Percentiles rank a stretch among this genome's conserved stretches.
These are phyloP conservation scores for Boletellus sp. DNA, from an alignment of 1,284 basidiomycete species.

Conservation along the genomic window DNA sequence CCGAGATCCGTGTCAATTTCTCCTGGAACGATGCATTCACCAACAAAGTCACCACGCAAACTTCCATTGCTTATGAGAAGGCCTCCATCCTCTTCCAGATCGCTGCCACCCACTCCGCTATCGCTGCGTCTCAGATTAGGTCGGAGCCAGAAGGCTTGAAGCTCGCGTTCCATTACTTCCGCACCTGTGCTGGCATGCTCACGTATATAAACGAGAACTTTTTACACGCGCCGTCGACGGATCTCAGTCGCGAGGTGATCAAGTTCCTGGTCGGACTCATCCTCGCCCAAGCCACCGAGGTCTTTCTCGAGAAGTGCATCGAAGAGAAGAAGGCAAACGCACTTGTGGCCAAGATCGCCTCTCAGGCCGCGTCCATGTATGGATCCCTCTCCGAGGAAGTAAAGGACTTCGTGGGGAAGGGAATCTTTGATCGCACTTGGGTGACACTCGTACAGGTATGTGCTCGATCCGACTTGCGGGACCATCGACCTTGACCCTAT, in stretches of 20 bases:
- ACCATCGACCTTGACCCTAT: neutral
- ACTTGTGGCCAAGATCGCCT: slow-evolving; percentile 82
- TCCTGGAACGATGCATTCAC: slow-evolving; percentile 98
- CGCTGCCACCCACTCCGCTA: slow-evolving; percentile 87
- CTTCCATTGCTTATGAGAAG: slow-evolving; percentile 97
- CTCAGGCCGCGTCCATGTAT: slow-evolving; percentile 84
- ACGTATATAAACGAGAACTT: slow-evolving; percentile 99
- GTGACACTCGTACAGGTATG: slow-evolving; percentile 76
- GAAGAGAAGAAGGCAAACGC: slow-evolving; percentile 84
- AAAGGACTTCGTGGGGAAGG: slow-evolving; percentile 94
- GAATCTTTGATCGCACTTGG: slow-evolving; percentile 96
- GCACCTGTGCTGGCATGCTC: slow-evolving; percentile 95
- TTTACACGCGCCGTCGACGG: slow-evolving; percentile 96
- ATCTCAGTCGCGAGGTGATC: slow-evolving; percentile 91
- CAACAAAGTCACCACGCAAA: slow-evolving; percentile 88
- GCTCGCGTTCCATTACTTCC: slow-evolving; percentile 89
- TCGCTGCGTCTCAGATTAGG: slow-evolving; percentile 80
- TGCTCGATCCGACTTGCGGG: slow-evolving; percentile 1
- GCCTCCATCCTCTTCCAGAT: slow-evolving; percentile 98
- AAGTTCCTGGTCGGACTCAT: slow-evolving; percentile 87
- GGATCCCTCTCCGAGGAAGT: slow-evolving; percentile 79
- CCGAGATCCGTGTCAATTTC: slow-evolving; percentile 94
- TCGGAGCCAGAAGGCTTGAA: slow-evolving; percentile 94
- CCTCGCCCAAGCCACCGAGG: slow-evolving; percentile 92
- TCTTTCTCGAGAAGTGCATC: slow-evolving; percentile 93